phyloP scores from a whole-genome alignment of 2,329 filamentous ascomycete genomes.

The Fusarium coicis region DNA sequence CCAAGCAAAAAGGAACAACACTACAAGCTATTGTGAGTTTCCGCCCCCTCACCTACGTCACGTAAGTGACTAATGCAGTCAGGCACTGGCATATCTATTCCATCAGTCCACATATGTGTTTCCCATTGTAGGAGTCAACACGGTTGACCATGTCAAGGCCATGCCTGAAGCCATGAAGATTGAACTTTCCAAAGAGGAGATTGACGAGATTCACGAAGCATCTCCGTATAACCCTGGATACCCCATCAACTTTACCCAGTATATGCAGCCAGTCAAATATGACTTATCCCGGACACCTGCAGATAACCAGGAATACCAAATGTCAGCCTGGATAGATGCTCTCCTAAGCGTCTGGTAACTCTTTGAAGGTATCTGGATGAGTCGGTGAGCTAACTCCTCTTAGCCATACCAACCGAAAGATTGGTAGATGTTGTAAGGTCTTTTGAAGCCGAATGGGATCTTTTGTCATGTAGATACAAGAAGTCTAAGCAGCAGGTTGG shows the following conservation, averaged over 20 bases:
- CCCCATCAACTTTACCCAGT: background rate
- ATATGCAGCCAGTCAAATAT: background rate
- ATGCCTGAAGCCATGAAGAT: slow-evolving; percentile 9
- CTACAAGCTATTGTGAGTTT: slow-evolving; percentile 15
- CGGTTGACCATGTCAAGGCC: slow-evolving; percentile 6
- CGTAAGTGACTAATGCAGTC: rapidly evolving
- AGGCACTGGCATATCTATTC: slow-evolving; percentile 15
- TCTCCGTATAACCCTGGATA: background rate
- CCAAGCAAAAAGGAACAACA: background rate
- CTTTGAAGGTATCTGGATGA: too few relatives aligned
- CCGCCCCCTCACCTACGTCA: too few relatives aligned
- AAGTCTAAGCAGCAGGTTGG: rapidly evolving
- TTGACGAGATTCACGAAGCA: slow-evolving; percentile 11
- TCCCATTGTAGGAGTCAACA: slow-evolving; percentile 26
- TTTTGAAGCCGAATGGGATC: background rate
- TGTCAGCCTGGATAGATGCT: background rate
- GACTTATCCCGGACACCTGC: background rate
- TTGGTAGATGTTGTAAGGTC: too few relatives aligned
- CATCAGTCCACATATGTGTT: slow-evolving; percentile 26
- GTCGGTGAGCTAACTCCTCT: background rate
- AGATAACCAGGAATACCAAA: background rate
- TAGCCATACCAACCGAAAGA: background rate
- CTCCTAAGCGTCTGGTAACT: background rate
- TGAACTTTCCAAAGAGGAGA: background rate
- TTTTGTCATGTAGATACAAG: too few relatives aligned